phyloP scores from a whole-genome alignment of 345 rosid genomes.

The Populus ilicifolia region DNA sequence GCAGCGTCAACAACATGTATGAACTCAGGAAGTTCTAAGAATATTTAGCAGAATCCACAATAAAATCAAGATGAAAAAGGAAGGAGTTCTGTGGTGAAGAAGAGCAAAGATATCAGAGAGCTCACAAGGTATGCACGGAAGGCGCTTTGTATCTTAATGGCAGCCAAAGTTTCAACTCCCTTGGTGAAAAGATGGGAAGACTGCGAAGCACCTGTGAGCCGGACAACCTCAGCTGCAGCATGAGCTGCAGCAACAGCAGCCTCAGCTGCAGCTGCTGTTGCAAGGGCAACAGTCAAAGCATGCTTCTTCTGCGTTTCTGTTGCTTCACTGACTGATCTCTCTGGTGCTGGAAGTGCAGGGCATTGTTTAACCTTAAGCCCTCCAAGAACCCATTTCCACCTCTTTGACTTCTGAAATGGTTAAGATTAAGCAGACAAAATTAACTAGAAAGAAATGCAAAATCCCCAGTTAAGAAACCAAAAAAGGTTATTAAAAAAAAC shows the following conservation, averaged over 20 bases:
- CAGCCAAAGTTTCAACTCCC: constrained; percentile 43
- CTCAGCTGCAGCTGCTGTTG: constrained; percentile 86
- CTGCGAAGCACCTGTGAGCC: constrained; percentile 47
- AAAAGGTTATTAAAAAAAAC: constrained; percentile 21
- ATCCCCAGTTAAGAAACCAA: neutral
- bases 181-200: constrained; percentile 26
- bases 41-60: neutral
- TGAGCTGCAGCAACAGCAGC: constrained; percentile 86
- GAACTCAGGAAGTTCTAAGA: neutral
- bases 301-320: constrained; percentile 68
- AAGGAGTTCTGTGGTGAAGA: neutral
- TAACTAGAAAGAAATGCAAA: neutral
- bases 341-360: constrained; percentile 43
- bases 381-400: constrained; percentile 51
- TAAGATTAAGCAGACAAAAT: neutral
- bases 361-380: constrained; percentile 46
- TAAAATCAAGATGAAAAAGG: neutral
- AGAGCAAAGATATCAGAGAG: constrained; percentile 1
- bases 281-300: constrained; percentile 75
- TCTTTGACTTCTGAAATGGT: constrained; percentile 44
- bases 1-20: neutral
- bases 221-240: constrained; percentile 90
- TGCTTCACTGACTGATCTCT: constrained; percentile 46
- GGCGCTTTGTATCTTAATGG: constrained; percentile 66
- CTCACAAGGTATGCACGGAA: constrained; percentile 83